These are phyloP conservation scores for Centrapalus pauciflorus DNA, from an alignment of 129 eudicot species.

Conservation along the genomic window DNA sequence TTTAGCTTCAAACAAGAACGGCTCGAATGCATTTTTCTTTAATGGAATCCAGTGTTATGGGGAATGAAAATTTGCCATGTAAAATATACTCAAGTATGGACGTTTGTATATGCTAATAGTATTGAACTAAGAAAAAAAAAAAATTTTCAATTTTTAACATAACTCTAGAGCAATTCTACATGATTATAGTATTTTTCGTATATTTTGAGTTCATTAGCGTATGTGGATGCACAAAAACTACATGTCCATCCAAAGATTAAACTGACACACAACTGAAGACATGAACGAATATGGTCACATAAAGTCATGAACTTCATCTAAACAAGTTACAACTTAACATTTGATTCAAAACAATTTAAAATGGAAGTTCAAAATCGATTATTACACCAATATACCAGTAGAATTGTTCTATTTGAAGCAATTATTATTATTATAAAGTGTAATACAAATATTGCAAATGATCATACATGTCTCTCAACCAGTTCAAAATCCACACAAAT, in stretches of 20 bases:
- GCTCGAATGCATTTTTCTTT: background rate
- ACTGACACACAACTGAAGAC: background rate
- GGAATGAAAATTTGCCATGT: too few species aligned
- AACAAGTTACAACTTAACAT: background rate
- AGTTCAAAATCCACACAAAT: background rate
- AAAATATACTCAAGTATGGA: too few species aligned
- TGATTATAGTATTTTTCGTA: background rate
- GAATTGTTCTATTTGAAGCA: background rate
- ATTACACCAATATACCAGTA: background rate
- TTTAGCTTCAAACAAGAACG: background rate
- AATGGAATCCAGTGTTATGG: background rate
- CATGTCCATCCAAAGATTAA: too few species aligned
- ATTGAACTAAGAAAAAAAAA: background rate
- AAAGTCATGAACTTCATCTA: too few species aligned
- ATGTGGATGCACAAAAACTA: background rate
- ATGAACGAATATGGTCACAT: too few species aligned
- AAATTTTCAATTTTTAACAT: too few species aligned
- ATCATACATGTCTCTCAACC: conserved; percentile 2
- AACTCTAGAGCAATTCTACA: background rate
- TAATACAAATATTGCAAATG: background rate
- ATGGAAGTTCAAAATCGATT: background rate
- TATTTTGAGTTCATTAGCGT: background rate
- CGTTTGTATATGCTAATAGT: background rate
- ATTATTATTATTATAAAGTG: background rate
- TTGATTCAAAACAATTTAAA: background rate